Percentiles rank a stretch among this genome's conserved stretches.
phyloP scores from a whole-genome alignment of 768 basidiomycete species.

The Daedaleopsis sinensis region DNA sequence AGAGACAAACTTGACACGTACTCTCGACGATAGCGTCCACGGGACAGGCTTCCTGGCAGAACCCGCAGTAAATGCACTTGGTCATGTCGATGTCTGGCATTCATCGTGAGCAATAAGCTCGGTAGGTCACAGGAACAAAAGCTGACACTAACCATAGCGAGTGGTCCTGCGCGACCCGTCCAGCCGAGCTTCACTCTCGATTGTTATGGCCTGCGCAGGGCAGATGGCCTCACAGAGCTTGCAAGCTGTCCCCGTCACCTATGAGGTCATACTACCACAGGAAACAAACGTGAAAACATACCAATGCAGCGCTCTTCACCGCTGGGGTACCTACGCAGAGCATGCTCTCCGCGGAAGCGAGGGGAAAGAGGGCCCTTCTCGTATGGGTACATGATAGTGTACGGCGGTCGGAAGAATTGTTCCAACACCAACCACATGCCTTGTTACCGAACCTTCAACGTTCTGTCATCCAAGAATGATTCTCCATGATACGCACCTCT shows the following conservation, averaged over 20 bases:
- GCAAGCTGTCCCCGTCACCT: constrained; percentile 65
- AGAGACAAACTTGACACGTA: constrained; percentile 41
- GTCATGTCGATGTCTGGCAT: constrained; percentile 96
- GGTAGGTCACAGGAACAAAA: constrained; percentile 13
- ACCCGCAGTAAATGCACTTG: constrained; percentile 99
- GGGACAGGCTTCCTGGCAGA: constrained; percentile 99
- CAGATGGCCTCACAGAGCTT: constrained; percentile 99
- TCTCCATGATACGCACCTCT: constrained; percentile 62
- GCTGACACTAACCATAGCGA: constrained; percentile 73
- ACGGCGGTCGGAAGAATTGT: constrained; percentile 92
- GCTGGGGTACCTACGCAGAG: constrained; percentile 92
- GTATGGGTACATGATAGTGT: constrained; percentile 98
- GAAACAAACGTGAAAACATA: constrained; percentile 41
- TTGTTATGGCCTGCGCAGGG: constrained; percentile 98
- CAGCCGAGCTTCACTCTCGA: constrained; percentile 94
- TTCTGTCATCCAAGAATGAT: background rate
- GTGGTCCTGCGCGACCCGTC: constrained; percentile 97
- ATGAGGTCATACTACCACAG: constrained; percentile 1
- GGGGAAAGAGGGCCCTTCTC: constrained; percentile 98
- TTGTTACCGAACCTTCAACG: constrained; percentile 36
- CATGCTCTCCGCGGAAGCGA: constrained; percentile 98
- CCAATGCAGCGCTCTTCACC: constrained; percentile 99
- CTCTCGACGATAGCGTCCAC: constrained; percentile 99
- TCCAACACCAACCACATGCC: constrained; percentile 98
- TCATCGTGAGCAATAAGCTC: constrained; percentile 6